Conservation (phyloP, 2,329 filamentous ascomycete genomes). For the Penicillium sp. region DNA sequence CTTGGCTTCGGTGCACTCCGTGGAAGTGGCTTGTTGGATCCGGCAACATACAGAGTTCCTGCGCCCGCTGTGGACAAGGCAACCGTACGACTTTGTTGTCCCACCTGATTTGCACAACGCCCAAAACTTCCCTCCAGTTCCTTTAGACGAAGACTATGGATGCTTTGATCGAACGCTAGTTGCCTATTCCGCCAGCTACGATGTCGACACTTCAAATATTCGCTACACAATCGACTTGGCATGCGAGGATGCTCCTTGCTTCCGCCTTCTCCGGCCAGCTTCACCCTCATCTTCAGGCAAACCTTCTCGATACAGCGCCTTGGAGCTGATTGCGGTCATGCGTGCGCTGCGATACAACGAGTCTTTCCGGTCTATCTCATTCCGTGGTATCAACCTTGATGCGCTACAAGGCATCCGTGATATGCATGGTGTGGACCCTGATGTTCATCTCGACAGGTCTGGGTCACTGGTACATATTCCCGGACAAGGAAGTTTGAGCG, state of each 20-base stretch:
- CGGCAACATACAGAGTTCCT: slow-evolving; percentile 62
- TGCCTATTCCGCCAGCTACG: slow-evolving; percentile 69
- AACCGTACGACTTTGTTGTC: slow-evolving; percentile 63
- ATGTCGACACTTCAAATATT: slow-evolving; percentile 66
- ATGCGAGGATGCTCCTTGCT: slow-evolving; percentile 67
- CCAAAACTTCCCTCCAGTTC: slow-evolving; percentile 47
- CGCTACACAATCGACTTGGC: slow-evolving; percentile 62
- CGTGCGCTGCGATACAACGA: slow-evolving; percentile 70
- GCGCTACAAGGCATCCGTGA: slow-evolving; percentile 63
- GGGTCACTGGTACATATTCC: slow-evolving; percentile 55
- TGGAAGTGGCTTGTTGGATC: slow-evolving; percentile 64
- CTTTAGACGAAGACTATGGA: slow-evolving; percentile 59
- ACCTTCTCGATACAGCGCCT: slow-evolving; percentile 55
- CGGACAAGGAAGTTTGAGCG: slow-evolving; percentile 55
- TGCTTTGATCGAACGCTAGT: slow-evolving; percentile 67
- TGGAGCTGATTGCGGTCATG: slow-evolving; percentile 70
- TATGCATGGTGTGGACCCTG: slow-evolving; percentile 60
- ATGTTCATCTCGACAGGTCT: slow-evolving; percentile 62
- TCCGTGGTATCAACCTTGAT: slow-evolving; percentile 65
- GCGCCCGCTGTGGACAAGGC: slow-evolving; percentile 65
- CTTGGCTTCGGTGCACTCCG: slow-evolving; percentile 63
- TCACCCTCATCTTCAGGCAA: slow-evolving; percentile 29
- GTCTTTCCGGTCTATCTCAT: slow-evolving; percentile 66
- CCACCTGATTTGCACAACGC: slow-evolving; percentile 57
- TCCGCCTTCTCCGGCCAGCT: slow-evolving; percentile 61